Base-by-base conservation (phyloP, 2,329 filamentous ascomycete species). In the Diaporthe caulivora region DNA sequence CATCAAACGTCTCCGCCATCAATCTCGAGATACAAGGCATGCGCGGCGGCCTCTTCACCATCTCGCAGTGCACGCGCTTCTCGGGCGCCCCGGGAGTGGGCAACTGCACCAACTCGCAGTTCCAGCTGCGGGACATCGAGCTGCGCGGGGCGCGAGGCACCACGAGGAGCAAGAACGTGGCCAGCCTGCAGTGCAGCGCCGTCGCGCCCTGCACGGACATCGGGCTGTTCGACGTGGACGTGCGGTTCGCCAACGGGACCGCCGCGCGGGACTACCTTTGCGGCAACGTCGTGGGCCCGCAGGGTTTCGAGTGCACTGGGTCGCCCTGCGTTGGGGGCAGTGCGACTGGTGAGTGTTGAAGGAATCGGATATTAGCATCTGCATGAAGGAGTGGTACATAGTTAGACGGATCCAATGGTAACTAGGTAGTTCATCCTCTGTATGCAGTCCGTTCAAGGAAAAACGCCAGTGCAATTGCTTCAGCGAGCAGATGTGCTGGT, bases 21-120 rank as follows among this genome's bases (percentile, higher is more conserved):
- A 72, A 75, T 13, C 60, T 79, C 13, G 58, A 69, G 18, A 72
- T 73, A 10, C 57, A 67, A 4, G 72, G 49, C 7, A 70, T 79
- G 58, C 75, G 76, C 9, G 76, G 78, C 64, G 74, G 73, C 21
- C 76, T 77, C 2, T 64, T 78, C 37, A 67, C 76, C 24, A 76
- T 78, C 40, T 74, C 75, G 2, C 77, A 78, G 51, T 78, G 77
- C 60, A 80, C 78, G 1, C 74, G 78, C 11, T 80, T 79, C 69
- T 69, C 58, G 17, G 78, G 78, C 24, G 77, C 76, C 6, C 75
- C 76, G 13, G 75, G 74, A 15, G 51, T 72, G 6, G 71, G 75
- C 9, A 78, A 78, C 69, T 78, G 77, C 74, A 77, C 72, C 9
- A 78, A 77, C 57, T 78, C 77, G 8, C 37, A 54, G 34, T 76